Base-by-base conservation (phyloP, 495 filamentous ascomycete genomes). In the Xylaria palmicola region DNA sequence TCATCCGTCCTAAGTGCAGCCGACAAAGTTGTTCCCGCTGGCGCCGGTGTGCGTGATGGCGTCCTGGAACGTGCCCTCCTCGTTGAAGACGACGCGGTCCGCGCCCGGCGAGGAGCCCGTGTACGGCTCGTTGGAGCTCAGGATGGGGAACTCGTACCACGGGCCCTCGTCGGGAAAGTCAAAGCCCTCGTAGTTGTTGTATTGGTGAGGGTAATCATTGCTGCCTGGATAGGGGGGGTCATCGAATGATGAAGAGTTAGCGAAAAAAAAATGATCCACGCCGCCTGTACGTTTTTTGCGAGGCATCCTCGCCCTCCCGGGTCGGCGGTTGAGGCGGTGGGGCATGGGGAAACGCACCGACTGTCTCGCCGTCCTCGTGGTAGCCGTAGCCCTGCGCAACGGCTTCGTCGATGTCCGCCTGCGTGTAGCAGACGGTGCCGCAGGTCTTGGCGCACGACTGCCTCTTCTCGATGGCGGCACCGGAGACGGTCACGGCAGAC, bases 131-230 rank as follows among this genome's bases (percentile, higher is more conserved):
- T 79, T 55, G 58, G 74, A 78, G 51, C 65, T 76, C 66, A 89
- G 61, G 57, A 92, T 86, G 1, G 89, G 89, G 69, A 85, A 91
- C 69, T 91, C 89, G 62, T 89, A 87, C 75, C 85, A 91, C 0
- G 87, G 85, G 1, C 61, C 63, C 9, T 47, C 12, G 41, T 72
- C 79, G 34, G 80, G 76, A 75, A 92, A 91, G 56, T 72, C 74
- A 71, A 91, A 90, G 39, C 84, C 86, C 70, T 92, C 89, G 70
- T 85, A 85, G 81, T 91, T 79, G 68, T 90, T 82, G 79, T 90
- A 91, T 49, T 77, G 74, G 74, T 91, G 88, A 0, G 88, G 89
- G 71, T 91, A 91, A 63, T 72, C 65, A 69, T 81, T 76, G 59
- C 57, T 65, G 57, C 68, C 67, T 69, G 19, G 40, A 17, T 30